These are phyloP conservation scores for Metschnikowia rubicola DNA, from an alignment of 805 yeast species.

Conservation along the genomic window DNA sequence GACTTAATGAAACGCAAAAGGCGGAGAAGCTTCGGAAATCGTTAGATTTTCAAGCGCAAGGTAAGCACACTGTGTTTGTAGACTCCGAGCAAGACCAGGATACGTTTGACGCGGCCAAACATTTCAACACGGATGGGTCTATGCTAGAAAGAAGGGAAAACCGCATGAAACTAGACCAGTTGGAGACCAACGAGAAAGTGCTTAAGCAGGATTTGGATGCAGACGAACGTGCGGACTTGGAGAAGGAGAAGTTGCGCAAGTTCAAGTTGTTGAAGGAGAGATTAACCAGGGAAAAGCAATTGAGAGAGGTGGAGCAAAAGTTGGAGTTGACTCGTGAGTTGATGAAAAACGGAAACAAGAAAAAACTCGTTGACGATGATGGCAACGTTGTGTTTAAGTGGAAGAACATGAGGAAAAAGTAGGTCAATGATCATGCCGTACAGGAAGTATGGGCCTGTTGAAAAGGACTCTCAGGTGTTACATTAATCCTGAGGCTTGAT, in stretches of 20 bases:
- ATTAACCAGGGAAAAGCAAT: slow-evolving; percentile 65
- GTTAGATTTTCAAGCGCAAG: slow-evolving; percentile 52
- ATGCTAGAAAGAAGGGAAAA: slow-evolving; percentile 66
- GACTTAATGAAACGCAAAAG: slow-evolving; percentile 64
- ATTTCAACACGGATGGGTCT: slow-evolving; percentile 67
- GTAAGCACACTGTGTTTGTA: slow-evolving; percentile 84
- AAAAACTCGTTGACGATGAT: slow-evolving; percentile 60
- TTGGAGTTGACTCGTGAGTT: slow-evolving; percentile 79
- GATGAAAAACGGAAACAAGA: slow-evolving; percentile 87
- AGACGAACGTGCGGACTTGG: slow-evolving; percentile 33
- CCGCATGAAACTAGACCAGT: slow-evolving; percentile 60
- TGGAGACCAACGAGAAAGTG: slow-evolving; percentile 39
- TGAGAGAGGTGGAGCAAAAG: slow-evolving; percentile 63
- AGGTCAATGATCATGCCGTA: not conserved
- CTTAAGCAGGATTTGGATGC: slow-evolving; percentile 32
- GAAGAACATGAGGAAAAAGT: slow-evolving; percentile 72
- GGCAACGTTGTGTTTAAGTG: slow-evolving; percentile 80
- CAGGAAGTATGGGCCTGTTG: too few species aligned
- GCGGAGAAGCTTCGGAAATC: slow-evolving; percentile 54
- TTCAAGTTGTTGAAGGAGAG: slow-evolving; percentile 59
- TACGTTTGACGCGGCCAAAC: slow-evolving; percentile 58
- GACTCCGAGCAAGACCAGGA: slow-evolving; percentile 56
- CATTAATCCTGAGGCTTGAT: too few species aligned
- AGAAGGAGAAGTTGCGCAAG: slow-evolving; percentile 57
- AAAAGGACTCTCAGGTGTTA: too few species aligned